Base-by-base conservation (phyloP, 495 filamentous ascomycete species). In the Usnea hakonensis region DNA sequence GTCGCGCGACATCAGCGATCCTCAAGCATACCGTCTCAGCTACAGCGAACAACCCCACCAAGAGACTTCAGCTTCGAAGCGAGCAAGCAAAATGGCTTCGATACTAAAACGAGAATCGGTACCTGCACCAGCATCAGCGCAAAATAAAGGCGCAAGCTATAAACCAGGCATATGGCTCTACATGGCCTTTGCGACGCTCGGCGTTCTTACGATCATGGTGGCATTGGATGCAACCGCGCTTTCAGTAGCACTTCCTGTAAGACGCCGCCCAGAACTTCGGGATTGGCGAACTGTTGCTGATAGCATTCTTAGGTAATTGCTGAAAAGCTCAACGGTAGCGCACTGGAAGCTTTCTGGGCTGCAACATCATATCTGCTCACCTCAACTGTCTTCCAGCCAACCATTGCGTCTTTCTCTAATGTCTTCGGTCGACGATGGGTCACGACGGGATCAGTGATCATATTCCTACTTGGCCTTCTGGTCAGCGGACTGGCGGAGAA, bases 201-300 rank as follows among this genome's bases (percentile, higher is more conserved):
- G 77, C 23, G 74, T 86, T 8, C 75, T 90, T 35, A 81, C 82
- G 0, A 71, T 90, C 33, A 85, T 86, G 75, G 84, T 82, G 14
- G 87, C 88, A 32, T 74, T 91, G n/a, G 88, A 91, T 71, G 86
- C 85, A 1, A 91, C 88, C 2, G 87, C 85, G 2, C 75, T 91
- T 17, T 85, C 83, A 3, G 86, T 90, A 23, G 88, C 88, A 5
- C 68, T 91, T 53, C 87, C 88, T 0, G 83, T 86, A 68, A 55
- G 77, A n/a, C 71, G 3, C 7, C 13, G 5, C 30, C 7, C 0
- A 30, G 17, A 5, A 54, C 43, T 14, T 0, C 16, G 3, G 10
- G n/a, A 40, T 21, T n/a, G 23, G 21, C 19, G n/a, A 0, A 2
- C 21, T 23, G n/a, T n/a, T n/a, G 33, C 26, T 32, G 41, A 32